Percentiles rank a stretch among this genome's conserved stretches.
Conservation (phyloP, 2,329 filamentous ascomycete species). For the Aspergillus neotritici region DNA sequence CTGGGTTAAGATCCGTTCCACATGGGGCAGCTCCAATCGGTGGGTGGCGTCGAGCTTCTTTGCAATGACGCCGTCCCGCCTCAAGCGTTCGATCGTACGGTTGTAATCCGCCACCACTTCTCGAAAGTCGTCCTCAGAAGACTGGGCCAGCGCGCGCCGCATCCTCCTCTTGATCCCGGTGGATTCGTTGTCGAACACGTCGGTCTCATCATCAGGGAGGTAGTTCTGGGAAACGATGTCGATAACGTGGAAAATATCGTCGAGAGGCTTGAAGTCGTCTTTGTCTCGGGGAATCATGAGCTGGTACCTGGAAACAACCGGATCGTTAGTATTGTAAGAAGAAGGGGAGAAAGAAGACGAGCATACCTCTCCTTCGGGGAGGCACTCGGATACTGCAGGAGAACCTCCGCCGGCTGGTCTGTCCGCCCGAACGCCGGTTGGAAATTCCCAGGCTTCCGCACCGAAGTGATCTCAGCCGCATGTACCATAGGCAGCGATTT, state of each 20-base stretch:
- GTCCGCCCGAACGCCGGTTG: conserved; percentile 47
- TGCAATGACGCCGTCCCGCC: conserved; percentile 65
- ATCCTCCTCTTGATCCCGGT: conserved; percentile 71
- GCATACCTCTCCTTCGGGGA: conserved; percentile 61
- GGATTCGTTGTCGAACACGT: conserved; percentile 64
- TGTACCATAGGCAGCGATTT: conserved; percentile 43
- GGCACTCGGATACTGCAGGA: conserved; percentile 78
- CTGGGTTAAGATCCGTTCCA: conserved; percentile 77
- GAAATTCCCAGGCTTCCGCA: conserved; percentile 45
- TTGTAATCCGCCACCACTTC: conserved; percentile 74
- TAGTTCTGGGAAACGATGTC: conserved; percentile 69
- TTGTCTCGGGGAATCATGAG: conserved; percentile 73
- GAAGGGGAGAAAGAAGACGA: too few species aligned
- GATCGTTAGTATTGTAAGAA: conserved; percentile 17
- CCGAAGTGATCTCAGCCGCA: conserved; percentile 44
- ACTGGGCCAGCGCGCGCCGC: conserved; percentile 65
- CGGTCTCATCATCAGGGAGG: conserved; percentile 63
- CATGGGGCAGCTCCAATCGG: conserved; percentile 63
- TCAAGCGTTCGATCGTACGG: conserved; percentile 57
- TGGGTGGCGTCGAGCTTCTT: conserved; percentile 65
- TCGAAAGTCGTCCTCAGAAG: conserved; percentile 66
- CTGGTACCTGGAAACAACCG: conserved; percentile 51
- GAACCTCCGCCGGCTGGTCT: conserved; percentile 47
- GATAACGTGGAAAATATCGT: conserved; percentile 66
- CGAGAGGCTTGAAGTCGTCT: conserved; percentile 61